Evolutionary conservation across 169 alveolate species (phyloP), one percentile per base, ranked within the genome.

Genomic region (Eimeria necatrix): DNA sequence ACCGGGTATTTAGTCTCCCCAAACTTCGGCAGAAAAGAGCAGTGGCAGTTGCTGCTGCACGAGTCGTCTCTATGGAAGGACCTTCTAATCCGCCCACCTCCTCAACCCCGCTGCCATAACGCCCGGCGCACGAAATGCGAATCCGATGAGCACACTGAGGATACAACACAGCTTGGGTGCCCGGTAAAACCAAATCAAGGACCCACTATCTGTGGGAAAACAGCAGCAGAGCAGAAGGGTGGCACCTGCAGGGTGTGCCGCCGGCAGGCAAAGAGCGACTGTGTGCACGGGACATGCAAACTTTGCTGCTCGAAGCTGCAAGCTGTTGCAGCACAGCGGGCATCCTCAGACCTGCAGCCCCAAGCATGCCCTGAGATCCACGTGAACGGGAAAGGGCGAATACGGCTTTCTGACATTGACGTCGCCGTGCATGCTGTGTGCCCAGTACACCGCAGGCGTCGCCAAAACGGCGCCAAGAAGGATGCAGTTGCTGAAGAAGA

Each of bases 221-320:
- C 51, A 64, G 89, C 64, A 52, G n/a, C 68, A 46, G 8, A 24
- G 32, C 22, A 24, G 20, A 24, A 22, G n/a, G 14, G 70, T 1
- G 61, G 70, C 4, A 74, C 64, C 0, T 92, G 95, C 32, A 41
- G 74, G 68, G 73, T 92, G 9, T 92, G 95, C 26, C 74, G 64
- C 52, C 83, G 88, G 46, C 68, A 70, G 88, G 93, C 93, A 59
- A 93, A 93, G 81, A 24, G 64, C 53, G 93, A 89, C 70, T 93
- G 95, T 53, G 64, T 53, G 59, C 95, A 93, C 89, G 7, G 16
- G 22, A 73, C 95, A 6, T 93, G 95, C 78, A 61, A 78, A n/a
- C 95, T 93, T 24, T 93, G 95, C 49, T 93, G 95, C 81, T 53
- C 32, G 20, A 93, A 93, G 49, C 61, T 93, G 93, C 95, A 56